A percentile compares a stretch with the other conserved stretches of the same genome.
Evolutionary conservation across 108 stramenopile genomes (phyloP).

Genomic region (Bacterosira constricta): DNA sequence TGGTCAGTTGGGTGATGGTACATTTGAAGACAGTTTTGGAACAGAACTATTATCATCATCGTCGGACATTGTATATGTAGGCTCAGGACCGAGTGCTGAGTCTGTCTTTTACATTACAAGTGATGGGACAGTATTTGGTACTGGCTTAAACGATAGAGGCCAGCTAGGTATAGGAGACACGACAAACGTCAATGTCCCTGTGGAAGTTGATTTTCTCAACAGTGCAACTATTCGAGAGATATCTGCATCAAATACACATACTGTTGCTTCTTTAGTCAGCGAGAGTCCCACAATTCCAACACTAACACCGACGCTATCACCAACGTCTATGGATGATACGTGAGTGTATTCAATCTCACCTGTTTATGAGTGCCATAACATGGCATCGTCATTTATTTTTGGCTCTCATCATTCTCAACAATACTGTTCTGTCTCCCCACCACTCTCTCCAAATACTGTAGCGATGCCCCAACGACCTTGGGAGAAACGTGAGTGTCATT

Average conservation of each 20-base stretch:
- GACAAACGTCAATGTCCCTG: constrained; percentile 1
- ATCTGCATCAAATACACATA: constrained; percentile 5
- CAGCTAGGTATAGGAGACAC: constrained; percentile 38
- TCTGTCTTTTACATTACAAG: constrained; percentile 27
- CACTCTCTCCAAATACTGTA: no score
- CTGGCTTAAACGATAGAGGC: constrained; percentile 28
- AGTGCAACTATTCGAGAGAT: neutral
- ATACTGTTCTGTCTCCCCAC: neutral
- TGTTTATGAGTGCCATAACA: neutral
- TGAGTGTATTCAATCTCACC: neutral
- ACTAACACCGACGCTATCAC: neutral
- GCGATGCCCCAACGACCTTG: no score
- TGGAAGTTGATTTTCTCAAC: constrained; percentile 11
- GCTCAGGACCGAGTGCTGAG: constrained; percentile 23
- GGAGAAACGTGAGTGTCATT: no score
- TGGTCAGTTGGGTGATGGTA: constrained; percentile 41
- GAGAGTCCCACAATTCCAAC: no score
- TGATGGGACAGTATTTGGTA: constrained; percentile 18
- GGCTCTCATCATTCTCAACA: neutral
- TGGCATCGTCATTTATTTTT: neutral
- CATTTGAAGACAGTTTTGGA: constrained; percentile 5
- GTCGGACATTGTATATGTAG: constrained; percentile 9
- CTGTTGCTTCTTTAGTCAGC: no score
- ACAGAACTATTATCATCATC: constrained; percentile 7
- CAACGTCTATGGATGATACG: neutral